Evolutionary conservation across 768 basidiomycete species (phyloP).

Genomic region (Russula vinacea): DNA sequence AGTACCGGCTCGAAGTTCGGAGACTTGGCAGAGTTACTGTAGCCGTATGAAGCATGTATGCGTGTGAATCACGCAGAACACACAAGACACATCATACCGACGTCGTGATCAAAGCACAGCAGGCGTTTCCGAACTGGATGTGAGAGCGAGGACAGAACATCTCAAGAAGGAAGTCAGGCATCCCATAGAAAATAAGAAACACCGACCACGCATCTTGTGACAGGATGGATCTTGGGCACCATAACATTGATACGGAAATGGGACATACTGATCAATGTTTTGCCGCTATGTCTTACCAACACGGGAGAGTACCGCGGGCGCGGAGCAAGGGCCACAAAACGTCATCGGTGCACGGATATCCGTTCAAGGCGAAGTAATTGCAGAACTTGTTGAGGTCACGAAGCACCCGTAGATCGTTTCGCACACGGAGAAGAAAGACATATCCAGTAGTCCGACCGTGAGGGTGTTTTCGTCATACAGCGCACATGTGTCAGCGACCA

Average conservation of each 20-base stretch:
- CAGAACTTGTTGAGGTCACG: not conserved
- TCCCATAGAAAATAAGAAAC: not conserved
- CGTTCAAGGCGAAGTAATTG: not conserved
- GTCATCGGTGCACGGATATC: not conserved
- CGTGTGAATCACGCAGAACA: too few species aligned
- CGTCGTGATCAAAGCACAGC: not conserved
- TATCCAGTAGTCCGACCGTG: not conserved
- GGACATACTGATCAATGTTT: not conserved
- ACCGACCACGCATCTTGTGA: not conserved
- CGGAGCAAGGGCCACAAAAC: not conserved
- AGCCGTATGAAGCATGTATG: not conserved
- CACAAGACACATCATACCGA: not conserved
- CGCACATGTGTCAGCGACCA: not conserved
- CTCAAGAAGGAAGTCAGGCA: constrained; percentile 1
- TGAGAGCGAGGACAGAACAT: not conserved
- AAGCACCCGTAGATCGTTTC: constrained; percentile 1
- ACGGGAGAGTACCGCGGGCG: not conserved
- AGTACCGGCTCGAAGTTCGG: not conserved
- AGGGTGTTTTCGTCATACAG: not conserved
- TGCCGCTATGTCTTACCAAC: not conserved
- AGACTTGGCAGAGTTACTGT: not conserved
- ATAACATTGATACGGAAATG: not conserved
- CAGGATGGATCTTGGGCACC: not conserved
- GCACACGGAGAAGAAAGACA: not conserved
- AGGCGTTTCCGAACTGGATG: not conserved